These are phyloP conservation scores for Suhomyces wounanorum DNA, from an alignment of 1,139 yeast species.

Conservation along the genomic window DNA sequence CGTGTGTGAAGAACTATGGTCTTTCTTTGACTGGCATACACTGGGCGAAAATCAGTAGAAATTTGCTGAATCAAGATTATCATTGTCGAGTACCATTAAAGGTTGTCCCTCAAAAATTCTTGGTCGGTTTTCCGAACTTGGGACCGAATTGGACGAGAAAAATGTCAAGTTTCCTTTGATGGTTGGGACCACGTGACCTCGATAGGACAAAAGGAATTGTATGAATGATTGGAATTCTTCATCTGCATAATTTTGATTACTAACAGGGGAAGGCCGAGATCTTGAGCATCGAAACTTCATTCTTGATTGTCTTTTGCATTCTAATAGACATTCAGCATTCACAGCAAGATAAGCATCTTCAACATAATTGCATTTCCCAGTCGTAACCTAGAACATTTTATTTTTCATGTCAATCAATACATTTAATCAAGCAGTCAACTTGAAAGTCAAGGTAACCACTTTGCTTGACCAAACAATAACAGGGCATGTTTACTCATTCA, in stretches of 20 bases:
- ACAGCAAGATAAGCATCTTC: background rate
- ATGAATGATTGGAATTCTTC: background rate
- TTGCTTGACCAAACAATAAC: slow-evolving; percentile 55
- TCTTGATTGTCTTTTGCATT: background rate
- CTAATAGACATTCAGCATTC: background rate
- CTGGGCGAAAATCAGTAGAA: too few species aligned
- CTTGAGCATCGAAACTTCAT: background rate
- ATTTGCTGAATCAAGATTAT: too few species aligned
- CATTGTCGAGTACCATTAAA: too few species aligned
- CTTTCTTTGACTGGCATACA: background rate
- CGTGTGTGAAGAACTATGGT: background rate
- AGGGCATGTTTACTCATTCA: slow-evolving; percentile 66
- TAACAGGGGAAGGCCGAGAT: background rate
- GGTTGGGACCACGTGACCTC: background rate
- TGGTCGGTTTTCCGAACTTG: too few species aligned
- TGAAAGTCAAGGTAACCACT: slow-evolving; percentile 63
- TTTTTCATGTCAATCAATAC: slow-evolving; percentile 26
- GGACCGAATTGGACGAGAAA: too few species aligned
- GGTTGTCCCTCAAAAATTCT: too few species aligned
- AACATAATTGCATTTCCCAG: background rate
- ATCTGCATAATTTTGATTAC: background rate
- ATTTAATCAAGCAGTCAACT: slow-evolving; percentile 35
- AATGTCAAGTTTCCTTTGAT: too few species aligned
- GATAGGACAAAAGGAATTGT: background rate
- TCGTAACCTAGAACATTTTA: background rate